Percentiles rank a stretch among this genome's conserved stretches.
phyloP scores from a whole-genome alignment of 2,329 filamentous ascomycete species.

The Periconia digitata region DNA sequence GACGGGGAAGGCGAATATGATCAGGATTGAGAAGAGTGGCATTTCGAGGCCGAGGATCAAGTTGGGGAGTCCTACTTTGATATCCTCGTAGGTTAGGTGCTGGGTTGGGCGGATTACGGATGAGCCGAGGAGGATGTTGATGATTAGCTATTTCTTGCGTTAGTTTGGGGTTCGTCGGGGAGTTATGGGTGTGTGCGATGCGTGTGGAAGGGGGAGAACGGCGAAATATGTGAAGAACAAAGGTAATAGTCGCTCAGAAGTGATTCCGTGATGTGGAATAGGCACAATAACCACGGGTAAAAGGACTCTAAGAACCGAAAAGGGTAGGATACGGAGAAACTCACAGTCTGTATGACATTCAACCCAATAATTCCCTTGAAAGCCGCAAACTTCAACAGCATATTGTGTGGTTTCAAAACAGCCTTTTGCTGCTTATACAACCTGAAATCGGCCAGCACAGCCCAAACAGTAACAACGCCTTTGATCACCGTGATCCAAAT shows the following conservation, averaged over 20 bases:
- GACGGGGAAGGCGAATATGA: constrained; percentile 27
- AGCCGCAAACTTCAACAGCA: constrained; percentile 31
- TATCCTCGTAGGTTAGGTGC: constrained; percentile 33
- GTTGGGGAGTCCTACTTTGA: constrained; percentile 26
- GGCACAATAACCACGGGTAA: too few relatives aligned
- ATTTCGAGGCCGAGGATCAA: constrained; percentile 36
- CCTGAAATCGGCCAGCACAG: constrained; percentile 22
- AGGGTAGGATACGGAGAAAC: constrained; percentile 5
- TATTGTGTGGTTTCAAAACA: constrained; percentile 23
- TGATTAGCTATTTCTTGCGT: constrained; percentile 22
- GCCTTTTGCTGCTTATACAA: constrained; percentile 28
- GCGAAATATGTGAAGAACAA: not conserved
- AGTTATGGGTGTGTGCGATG: not conserved
- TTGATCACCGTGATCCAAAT: constrained; percentile 34
- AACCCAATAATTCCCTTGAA: constrained; percentile 37
- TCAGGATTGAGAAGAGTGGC: constrained; percentile 32
- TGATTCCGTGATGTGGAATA: not conserved
- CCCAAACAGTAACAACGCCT: constrained; percentile 17
- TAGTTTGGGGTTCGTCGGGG: not conserved
- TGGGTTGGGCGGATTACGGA: constrained; percentile 23
- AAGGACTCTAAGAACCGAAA: too few relatives aligned
- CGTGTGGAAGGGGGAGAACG: not conserved
- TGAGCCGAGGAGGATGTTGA: constrained; percentile 30
- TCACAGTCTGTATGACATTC: constrained; percentile 31
- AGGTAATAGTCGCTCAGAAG: not conserved